A percentile compares a stretch with the other conserved stretches of the same genome.
These are phyloP conservation scores for Fonsecaea multimorphosa DNA, from an alignment of 2,329 filamentous ascomycete species.

Conservation along the genomic window DNA sequence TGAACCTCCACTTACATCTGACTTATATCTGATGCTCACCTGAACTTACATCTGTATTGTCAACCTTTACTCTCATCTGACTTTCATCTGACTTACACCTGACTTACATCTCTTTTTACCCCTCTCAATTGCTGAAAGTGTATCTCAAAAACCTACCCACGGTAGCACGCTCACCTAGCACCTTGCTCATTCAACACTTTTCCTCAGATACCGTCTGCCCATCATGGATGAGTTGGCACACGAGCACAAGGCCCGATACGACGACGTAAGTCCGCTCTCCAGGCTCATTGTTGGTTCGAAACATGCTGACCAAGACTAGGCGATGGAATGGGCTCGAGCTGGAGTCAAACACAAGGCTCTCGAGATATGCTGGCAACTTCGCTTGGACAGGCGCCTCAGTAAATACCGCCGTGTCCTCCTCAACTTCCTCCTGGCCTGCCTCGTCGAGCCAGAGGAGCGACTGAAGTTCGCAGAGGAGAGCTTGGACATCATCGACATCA, in stretches of 20 bases:
- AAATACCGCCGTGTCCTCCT: background rate
- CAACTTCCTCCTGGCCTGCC: background rate
- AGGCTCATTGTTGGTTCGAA: too few relatives aligned
- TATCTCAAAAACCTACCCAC: too few relatives aligned
- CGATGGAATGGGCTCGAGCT: background rate
- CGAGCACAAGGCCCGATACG: background rate
- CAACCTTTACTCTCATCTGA: too few relatives aligned
- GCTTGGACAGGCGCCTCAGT: background rate
- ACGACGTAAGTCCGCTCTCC: background rate
- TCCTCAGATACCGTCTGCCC: background rate
- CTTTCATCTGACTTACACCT: too few relatives aligned
- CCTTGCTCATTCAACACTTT: background rate
- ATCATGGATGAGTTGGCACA: background rate
- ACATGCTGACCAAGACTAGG: background rate
- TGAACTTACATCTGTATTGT: too few relatives aligned
- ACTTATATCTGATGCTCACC: too few relatives aligned
- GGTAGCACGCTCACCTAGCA: background rate
- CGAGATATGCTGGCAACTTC: background rate
- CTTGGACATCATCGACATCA: background rate
- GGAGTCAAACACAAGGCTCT: background rate
- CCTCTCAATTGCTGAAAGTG: too few relatives aligned
- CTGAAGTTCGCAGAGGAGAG: background rate
- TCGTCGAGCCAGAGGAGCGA: background rate
- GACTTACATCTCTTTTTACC: too few relatives aligned
- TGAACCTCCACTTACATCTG: too few relatives aligned